phyloP scores from a whole-genome alignment of 2,329 filamentous ascomycete genomes.

The Calonectria pseudoreteaudii region DNA sequence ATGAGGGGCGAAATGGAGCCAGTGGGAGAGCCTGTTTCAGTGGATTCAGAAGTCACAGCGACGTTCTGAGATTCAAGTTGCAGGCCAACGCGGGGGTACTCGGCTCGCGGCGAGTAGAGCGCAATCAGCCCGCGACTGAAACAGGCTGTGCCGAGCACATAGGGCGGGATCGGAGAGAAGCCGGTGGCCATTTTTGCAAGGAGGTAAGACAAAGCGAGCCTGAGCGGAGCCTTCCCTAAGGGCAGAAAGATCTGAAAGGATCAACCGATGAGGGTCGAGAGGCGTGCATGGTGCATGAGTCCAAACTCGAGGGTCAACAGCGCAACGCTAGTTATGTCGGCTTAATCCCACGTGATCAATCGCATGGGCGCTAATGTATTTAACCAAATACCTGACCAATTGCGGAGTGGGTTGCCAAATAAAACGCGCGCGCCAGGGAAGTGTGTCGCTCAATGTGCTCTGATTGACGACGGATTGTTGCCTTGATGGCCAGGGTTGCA shows the following conservation, averaged over 20 bases:
- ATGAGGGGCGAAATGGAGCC: conserved; percentile 46
- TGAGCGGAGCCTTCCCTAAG: no score
- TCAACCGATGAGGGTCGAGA: neutral
- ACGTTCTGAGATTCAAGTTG: conserved; percentile 29
- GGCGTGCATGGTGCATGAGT: neutral
- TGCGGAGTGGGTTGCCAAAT: neutral
- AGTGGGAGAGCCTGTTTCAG: no score
- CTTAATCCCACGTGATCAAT: neutral
- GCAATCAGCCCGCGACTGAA: conserved; percentile 42
- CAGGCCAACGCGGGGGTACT: conserved; percentile 41
- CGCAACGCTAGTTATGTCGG: neutral
- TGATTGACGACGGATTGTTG: neutral
- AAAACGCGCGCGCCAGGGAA: neutral
- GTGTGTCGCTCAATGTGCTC: neutral
- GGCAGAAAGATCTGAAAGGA: neutral
- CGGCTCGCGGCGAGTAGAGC: conserved; percentile 34
- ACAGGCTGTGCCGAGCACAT: conserved; percentile 40
- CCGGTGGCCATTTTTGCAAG: conserved; percentile 24
- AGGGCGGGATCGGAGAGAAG: conserved; percentile 39
- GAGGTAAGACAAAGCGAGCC: no score
- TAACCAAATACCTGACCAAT: no score
- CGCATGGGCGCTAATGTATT: no score
- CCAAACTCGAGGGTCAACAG: neutral
- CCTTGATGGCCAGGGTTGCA: neutral
- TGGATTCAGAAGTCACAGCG: neutral